Conservation (phyloP, 495 filamentous ascomycete species). For the Usnea hakonensis region DNA sequence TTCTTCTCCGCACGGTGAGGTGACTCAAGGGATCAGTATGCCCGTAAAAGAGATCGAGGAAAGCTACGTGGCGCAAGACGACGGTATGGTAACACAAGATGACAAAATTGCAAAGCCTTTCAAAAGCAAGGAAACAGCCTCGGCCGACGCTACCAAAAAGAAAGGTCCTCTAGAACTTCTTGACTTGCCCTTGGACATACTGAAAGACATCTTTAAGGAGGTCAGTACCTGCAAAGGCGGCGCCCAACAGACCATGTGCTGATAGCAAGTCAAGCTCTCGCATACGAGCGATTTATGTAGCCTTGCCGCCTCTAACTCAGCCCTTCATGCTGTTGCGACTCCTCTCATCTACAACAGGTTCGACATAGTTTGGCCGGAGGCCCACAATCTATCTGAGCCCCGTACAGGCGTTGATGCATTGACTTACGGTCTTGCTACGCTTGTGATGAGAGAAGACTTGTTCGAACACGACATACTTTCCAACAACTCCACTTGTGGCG, state of each 20-base stretch:
- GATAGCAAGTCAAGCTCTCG: constrained; percentile 52
- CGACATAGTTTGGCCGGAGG: constrained; percentile 91
- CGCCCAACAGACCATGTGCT: constrained; percentile 13
- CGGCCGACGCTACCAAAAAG: constrained; percentile 27
- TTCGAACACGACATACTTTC: constrained; percentile 40
- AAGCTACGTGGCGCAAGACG: background rate
- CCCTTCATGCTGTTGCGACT: constrained; percentile 72
- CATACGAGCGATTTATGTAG: constrained; percentile 84
- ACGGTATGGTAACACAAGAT: background rate
- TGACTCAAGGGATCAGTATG: background rate
- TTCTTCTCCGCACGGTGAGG: background rate
- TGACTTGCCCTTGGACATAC: constrained; percentile 77
- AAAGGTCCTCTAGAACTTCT: constrained; percentile 51
- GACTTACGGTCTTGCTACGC: constrained; percentile 80
- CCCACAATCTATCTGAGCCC: constrained; percentile 52
- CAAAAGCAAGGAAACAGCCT: constrained; percentile 37
- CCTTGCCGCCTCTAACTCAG: constrained; percentile 73
- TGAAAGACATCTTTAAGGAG: constrained; percentile 86
- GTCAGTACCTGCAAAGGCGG: constrained; percentile 38
- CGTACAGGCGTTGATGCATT: constrained; percentile 79
- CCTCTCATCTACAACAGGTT: constrained; percentile 89
- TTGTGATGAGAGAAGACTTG: constrained; percentile 71
- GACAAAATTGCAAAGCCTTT: constrained; percentile 28
- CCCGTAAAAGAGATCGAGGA: background rate
- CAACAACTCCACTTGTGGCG: constrained; percentile 6